Base-by-base conservation (phyloP, 805 yeast genomes). In the Kluyveromyces siamensis region DNA sequence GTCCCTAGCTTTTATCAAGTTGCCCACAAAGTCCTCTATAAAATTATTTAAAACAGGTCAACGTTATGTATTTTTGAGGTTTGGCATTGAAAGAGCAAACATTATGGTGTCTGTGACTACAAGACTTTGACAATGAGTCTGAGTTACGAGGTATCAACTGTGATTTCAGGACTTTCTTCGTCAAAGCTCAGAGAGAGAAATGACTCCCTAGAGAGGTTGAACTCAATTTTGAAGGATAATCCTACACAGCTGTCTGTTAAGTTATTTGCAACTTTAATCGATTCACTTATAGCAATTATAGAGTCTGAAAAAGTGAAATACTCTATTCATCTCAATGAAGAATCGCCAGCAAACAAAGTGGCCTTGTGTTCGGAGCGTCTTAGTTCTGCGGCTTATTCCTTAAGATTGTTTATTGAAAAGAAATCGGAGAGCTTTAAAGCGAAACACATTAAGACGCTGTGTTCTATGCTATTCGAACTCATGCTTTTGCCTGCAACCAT, bases 151-250 rank as follows among this genome's bases (percentile, higher is more conserved):
- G 8, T 43, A 2, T 33, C 45, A 14, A 13, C 39, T 7, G 36
- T 43, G 16, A 33, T 43, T 6, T 33, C 39, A 11, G 45, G 45
- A 30, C 64, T 81, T 38, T 66, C 66, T 21, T 81, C 87, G 0
- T 51, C 72, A 2, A 81, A 75, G 55, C 65, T 78, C 33, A 75
- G 73, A 52, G 85, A 80, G 13, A 65, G 87, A 37, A 77, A 69
- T 52, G 79, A 74, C 44, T 84, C 77, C 0, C 56, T 82, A 8
- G 60, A 61, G 18, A 66, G 60, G 27, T 54, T 78, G 27, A 71
- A 71, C 10, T 65, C 59, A 45, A 60, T 53, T 5, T 48, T 53
- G 48, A 58, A 51, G 51, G 56, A 54, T 48, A 41, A 48, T 25
- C 65, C 63, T 19, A 56, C 46, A 42, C 45, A 35, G 38, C 50